These are phyloP conservation scores for Sordaria brevicollis DNA, from an alignment of 495 filamentous ascomycete genomes.

Conservation along the genomic window DNA sequence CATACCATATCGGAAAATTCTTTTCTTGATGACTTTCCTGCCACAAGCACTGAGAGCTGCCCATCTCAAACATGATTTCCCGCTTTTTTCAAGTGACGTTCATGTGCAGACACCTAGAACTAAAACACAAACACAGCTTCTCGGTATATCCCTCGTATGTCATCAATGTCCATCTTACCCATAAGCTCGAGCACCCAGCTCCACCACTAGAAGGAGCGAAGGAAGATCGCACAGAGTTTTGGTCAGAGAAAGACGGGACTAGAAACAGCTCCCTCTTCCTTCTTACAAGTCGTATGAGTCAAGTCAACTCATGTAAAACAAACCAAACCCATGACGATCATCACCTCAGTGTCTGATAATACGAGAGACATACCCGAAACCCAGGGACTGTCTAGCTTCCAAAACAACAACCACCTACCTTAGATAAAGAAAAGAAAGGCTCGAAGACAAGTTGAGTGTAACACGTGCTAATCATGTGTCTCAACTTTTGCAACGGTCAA, in stretches of 20 bases:
- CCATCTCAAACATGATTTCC: not conserved
- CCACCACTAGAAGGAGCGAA: not conserved
- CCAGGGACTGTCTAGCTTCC: not conserved
- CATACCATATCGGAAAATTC: not conserved
- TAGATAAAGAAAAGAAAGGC: not conserved
- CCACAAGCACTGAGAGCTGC: not conserved
- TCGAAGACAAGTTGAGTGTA: too few species aligned
- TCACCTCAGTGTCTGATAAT: not conserved
- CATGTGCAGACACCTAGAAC: not conserved
- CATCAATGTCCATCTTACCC: too few species aligned
- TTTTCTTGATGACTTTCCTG: not conserved
- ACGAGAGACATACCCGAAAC: not conserved
- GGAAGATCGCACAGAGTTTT: not conserved
- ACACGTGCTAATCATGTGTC: not conserved
- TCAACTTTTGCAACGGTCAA: not conserved
- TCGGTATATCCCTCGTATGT: not conserved
- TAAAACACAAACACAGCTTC: not conserved
- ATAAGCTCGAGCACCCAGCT: not conserved
- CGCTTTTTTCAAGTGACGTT: not conserved
- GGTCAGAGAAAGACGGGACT: too few species aligned
- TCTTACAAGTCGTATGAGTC: not conserved
- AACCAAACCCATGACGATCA: not conserved
- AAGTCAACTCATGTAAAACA: not conserved
- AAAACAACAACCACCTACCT: not conserved
- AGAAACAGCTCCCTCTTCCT: too few species aligned